Percentiles rank a stretch among this genome's conserved stretches.
Evolutionary conservation across 2,329 filamentous ascomycete species (phyloP).

Genomic region (Chalaropsis ovoidea): DNA sequence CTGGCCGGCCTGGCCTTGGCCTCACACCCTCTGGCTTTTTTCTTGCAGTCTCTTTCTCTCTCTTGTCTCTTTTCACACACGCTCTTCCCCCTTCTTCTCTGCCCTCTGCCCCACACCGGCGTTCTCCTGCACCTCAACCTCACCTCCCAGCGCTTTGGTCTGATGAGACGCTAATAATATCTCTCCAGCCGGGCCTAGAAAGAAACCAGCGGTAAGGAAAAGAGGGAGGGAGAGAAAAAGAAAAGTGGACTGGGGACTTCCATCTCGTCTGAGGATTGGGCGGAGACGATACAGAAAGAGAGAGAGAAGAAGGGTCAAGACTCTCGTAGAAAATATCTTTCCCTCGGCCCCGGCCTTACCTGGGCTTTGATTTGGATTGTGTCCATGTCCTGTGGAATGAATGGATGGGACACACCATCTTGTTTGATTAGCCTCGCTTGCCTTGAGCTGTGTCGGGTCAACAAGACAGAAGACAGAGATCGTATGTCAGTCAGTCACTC

Average conservation of each 20-base stretch:
- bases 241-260: background rate
- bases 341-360: too few species aligned
- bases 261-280: background rate
- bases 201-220: slow-evolving; percentile 5
- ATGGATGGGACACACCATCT: too few species aligned
- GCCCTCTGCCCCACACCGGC: background rate
- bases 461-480: background rate
- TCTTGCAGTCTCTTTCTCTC: background rate
- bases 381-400: too few species aligned
- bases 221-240: background rate
- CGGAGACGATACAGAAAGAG: background rate
- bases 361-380: too few species aligned
- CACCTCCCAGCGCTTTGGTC: background rate
- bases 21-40: background rate
- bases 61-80: background rate
- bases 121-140: background rate
- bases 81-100: background rate
- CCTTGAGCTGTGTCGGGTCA: background rate
- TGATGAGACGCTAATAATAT: slow-evolving; percentile 14
- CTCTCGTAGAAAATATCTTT: too few species aligned
- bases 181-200: background rate
- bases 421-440: slow-evolving; percentile 10
- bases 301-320: too few species aligned
- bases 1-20: background rate
- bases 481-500: background rate